phyloP scores from a whole-genome alignment of 176 grass and related monocot genomes.

The Chloris gayana region DNA sequence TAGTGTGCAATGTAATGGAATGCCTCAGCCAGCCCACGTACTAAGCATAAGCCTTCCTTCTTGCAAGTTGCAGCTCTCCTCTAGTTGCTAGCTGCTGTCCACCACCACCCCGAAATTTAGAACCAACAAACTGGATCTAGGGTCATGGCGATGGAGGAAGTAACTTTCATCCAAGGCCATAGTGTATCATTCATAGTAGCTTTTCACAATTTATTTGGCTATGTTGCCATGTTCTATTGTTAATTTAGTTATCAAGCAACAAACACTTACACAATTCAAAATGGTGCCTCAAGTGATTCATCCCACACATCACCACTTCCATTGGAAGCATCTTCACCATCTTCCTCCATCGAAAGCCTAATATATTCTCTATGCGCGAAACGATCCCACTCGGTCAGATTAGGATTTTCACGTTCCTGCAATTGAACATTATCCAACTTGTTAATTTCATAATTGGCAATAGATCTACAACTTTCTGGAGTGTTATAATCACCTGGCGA shows the following conservation, averaged over 20 bases:
- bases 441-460: conserved; percentile 26
- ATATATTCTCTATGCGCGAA: conserved; percentile 99
- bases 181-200: neutral
- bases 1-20: no score
- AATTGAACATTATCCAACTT: conserved; percentile 16
- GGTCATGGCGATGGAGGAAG: no score
- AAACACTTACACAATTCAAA: conserved; percentile 74
- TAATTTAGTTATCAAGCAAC: conserved; percentile 4
- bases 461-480: conserved; percentile 26
- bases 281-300: conserved; percentile 93
- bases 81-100: no score
- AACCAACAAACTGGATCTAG: no score
- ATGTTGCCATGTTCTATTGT: conserved; percentile 1
- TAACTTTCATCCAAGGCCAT: no score
- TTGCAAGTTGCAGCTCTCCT: no score
- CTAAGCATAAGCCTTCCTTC: no score
- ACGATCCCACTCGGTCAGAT: conserved; percentile 96
- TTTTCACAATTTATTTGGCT: conserved; percentile 10
- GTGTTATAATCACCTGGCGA: conserved; percentile 74
- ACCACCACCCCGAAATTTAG: no score
- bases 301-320: conserved; percentile 99
- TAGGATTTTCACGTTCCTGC: conserved; percentile 98
- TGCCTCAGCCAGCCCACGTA: no score
- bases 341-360: conserved; percentile 98
- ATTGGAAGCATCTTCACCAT: conserved; percentile 99